Evolutionary conservation across 2,329 filamentous ascomycete genomes (phyloP), one percentile per base, ranked within the genome.

Genomic region (Cadophora sp.): DNA sequence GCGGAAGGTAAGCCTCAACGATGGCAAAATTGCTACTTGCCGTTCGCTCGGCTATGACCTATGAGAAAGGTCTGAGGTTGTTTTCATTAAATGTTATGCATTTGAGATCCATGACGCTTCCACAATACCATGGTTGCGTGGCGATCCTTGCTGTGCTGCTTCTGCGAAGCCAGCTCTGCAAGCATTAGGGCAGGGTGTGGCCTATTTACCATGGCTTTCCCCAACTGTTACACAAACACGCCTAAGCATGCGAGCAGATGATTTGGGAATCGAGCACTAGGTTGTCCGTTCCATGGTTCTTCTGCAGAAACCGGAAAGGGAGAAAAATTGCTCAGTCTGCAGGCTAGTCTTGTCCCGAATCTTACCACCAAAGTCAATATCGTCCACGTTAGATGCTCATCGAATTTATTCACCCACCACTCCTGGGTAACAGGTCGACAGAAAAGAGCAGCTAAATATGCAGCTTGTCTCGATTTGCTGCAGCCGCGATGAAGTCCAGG

Each of bases 151-250:
- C 29, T 24, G 55, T 24, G 31, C n/a, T 37, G n/a, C 31, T n/a
- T 58, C 55, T 31, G 19, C 31, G 37, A 24, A 58, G 19, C 55
- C 11, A 58, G 31, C 16, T 56, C 34, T 43, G 22, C 58, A 46
- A 16, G 24, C 31, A 22, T 14, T 24, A 5, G 16, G 29, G 55
- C 27, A 58, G n/a, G 8, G n/a, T 37, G 19, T 37, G 55, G 29
- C 31, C 55, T 58, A 22, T 48, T 48, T 48, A 24, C 29, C 31
- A 37, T 19, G 55, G 55, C n/a, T 19, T 37, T 58, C 2, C 16
- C 5, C 40, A 43, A 16, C 19, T n/a, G 55, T 58, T 58, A 58
- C 55, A 58, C 55, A 58, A n/a, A 29, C 55, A n/a, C 22, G 43
- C 43, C 19, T 11, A 19, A 37, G 14, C 22, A 58, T 58, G 55